phyloP scores from a whole-genome alignment of 805 yeast species.

The Cephaloascus fragrans region DNA sequence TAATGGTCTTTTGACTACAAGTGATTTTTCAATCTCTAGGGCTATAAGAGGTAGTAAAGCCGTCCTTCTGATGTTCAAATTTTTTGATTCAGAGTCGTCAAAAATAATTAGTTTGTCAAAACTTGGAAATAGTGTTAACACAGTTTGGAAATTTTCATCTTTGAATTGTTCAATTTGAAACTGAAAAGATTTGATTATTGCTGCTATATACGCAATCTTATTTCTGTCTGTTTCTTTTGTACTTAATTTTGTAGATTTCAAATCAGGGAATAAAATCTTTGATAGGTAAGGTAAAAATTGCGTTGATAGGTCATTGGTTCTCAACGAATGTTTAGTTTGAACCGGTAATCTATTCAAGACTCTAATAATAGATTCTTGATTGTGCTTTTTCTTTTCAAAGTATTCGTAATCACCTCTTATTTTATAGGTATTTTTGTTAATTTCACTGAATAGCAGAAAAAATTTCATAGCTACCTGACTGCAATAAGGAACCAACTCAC shows the following conservation, averaged over 20 bases:
- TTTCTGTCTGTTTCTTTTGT: slow-evolving; percentile 1
- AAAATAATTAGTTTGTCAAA: neutral
- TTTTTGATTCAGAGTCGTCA: neutral
- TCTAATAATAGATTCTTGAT: slow-evolving; percentile 19
- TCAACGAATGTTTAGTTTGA: slow-evolving; percentile 16
- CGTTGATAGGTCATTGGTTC: slow-evolving; percentile 12
- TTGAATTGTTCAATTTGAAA: slow-evolving; percentile 4
- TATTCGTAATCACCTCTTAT: slow-evolving; percentile 23
- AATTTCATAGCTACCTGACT: slow-evolving; percentile 51
- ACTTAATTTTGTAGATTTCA: slow-evolving; percentile 5
- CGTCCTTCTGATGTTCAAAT: neutral
- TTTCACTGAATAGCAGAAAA: slow-evolving; percentile 56
- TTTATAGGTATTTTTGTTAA: slow-evolving; percentile 21
- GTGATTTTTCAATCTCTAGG: neutral
- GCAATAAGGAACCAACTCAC: slow-evolving; percentile 43
- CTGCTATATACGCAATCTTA: slow-evolving; percentile 2
- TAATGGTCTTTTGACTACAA: neutral
- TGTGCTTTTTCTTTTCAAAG: slow-evolving; percentile 23
- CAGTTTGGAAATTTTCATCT: neutral
- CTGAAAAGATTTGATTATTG: slow-evolving; percentile 3
- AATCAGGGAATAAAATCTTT: slow-evolving; percentile 19
- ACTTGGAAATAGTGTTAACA: neutral
- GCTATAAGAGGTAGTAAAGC: neutral
- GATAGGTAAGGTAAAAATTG: slow-evolving; percentile 24
- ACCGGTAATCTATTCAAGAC: slow-evolving; percentile 19